These are phyloP conservation scores for Pyracantha coccinea DNA, from an alignment of 331 rosid species.

Conservation along the genomic window DNA sequence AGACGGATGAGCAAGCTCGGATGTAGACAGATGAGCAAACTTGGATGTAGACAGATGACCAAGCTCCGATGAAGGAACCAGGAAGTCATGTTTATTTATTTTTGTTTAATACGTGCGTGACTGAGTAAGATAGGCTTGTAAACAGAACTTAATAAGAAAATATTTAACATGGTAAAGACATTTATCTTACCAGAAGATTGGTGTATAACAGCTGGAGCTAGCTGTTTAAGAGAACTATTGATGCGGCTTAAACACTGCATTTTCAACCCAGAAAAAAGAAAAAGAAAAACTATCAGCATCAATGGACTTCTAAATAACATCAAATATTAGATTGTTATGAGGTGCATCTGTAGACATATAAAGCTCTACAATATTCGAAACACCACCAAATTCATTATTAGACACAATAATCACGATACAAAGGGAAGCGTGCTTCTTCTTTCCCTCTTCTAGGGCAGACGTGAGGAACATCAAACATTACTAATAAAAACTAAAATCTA, in stretches of 20 bases:
- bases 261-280: background rate
- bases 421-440: background rate
- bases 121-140: background rate
- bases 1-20: background rate
- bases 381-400: background rate
- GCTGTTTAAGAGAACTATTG: constrained; percentile 3
- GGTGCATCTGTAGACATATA: background rate
- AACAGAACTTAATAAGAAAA: background rate
- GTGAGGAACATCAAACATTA: background rate
- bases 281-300: background rate
- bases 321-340: background rate
- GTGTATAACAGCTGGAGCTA: constrained; percentile 12
- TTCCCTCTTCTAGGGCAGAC: background rate
- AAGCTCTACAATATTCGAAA: background rate
- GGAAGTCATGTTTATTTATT: background rate
- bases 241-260: constrained; percentile 3
- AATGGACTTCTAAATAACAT: background rate
- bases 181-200: constrained; percentile 16
- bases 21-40: background rate
- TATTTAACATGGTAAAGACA: background rate
- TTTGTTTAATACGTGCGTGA: background rate
- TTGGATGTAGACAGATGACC: no score
- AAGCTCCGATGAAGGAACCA: background rate
- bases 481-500: background rate
- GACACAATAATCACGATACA: background rate